A percentile compares a stretch with the other conserved stretches of the same genome.
These are phyloP conservation scores for Rhizoclosmatium sp. DNA, from an alignment of 192 early-diverging fungal genomes.

Conservation along the genomic window DNA sequence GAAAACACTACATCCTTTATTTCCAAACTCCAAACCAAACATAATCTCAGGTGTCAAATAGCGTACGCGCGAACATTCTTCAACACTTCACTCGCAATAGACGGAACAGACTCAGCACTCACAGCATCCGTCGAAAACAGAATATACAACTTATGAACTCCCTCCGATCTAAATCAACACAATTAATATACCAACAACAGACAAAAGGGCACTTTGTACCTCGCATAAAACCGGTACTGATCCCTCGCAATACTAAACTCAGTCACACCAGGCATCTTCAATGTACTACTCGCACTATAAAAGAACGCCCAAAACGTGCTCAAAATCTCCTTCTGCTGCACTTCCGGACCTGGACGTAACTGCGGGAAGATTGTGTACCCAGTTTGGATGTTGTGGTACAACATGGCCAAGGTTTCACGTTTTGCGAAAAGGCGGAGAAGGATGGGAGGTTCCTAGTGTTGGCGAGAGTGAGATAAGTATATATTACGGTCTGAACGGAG, in stretches of 20 bases:
- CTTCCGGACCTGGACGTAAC: constrained; percentile 65
- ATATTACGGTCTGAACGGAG: not conserved
- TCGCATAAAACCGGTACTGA: constrained; percentile 60
- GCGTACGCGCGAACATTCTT: constrained; percentile 48
- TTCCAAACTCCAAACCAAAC: too few species aligned
- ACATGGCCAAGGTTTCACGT: constrained; percentile 66
- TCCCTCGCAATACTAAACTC: constrained; percentile 59
- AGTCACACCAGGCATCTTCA: constrained; percentile 57
- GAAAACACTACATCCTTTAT: too few species aligned
- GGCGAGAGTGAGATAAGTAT: not conserved
- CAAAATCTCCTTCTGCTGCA: constrained; percentile 66
- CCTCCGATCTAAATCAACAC: constrained; percentile 52
- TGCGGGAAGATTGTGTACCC: constrained; percentile 66
- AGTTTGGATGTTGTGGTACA: constrained; percentile 70
- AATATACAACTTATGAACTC: constrained; percentile 60
- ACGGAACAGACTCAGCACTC: constrained; percentile 48
- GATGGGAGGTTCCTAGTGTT: constrained; percentile 59
- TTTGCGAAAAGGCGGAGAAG: constrained; percentile 69
- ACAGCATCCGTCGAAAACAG: constrained; percentile 54
- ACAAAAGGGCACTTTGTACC: constrained; percentile 31
- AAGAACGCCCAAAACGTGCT: constrained; percentile 63
- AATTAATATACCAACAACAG: not conserved
- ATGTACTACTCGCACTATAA: constrained; percentile 53
- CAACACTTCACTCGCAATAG: constrained; percentile 52
- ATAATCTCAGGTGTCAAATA: not conserved